phyloP scores from a whole-genome alignment of 257 asterid genomes.

The Perilla frutescens region DNA sequence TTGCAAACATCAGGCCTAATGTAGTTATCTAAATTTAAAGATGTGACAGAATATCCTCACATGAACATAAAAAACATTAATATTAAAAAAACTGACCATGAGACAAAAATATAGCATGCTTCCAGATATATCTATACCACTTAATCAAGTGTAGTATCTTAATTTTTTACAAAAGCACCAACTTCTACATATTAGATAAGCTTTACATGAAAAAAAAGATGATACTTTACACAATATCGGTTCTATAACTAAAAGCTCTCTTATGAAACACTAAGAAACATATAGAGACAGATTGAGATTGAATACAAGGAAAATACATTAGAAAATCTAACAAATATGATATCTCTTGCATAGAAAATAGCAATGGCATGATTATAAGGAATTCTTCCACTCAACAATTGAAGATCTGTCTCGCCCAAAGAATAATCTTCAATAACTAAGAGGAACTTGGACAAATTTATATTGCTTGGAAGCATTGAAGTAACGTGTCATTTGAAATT shows the following conservation, averaged over 20 bases:
- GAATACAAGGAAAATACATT: neutral
- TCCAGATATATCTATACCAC: too few relatives aligned
- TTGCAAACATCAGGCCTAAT: too few relatives aligned
- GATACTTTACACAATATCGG: too few relatives aligned
- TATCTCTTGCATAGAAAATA: neutral
- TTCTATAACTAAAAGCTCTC: neutral
- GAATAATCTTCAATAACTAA: slow-evolving; percentile 21
- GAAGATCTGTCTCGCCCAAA: slow-evolving; percentile 10
- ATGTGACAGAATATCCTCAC: too few relatives aligned
- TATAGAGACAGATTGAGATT: neutral
- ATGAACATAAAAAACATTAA: too few relatives aligned
- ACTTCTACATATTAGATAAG: too few relatives aligned
- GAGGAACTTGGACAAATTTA: slow-evolving; percentile 17
- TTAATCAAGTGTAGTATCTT: too few relatives aligned
- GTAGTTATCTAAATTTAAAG: too few relatives aligned
- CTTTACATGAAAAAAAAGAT: too few relatives aligned
- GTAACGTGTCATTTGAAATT: slow-evolving; percentile 21
- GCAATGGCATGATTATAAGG: slow-evolving; percentile 8
- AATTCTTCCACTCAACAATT: slow-evolving; percentile 7
- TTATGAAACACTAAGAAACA: neutral
- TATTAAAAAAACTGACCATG: too few relatives aligned
- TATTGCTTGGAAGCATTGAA: slow-evolving; percentile 18
- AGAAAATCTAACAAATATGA: neutral
- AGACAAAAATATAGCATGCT: too few relatives aligned
- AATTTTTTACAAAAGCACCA: too few relatives aligned